Conservation (phyloP, 352 stramenopile genomes). For the Globisporangium barbulae region DNA sequence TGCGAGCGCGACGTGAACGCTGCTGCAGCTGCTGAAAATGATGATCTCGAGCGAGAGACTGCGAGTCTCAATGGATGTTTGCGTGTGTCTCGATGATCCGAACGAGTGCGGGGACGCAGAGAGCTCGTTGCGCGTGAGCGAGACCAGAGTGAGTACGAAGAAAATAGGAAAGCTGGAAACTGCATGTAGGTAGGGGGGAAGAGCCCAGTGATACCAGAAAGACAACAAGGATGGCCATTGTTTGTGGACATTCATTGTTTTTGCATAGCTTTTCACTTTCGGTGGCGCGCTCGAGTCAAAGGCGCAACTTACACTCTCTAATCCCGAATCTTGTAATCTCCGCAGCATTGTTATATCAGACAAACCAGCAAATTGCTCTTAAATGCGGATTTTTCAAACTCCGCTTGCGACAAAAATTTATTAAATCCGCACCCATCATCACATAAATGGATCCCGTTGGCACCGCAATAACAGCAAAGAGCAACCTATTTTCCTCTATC, state of each 20-base stretch:
- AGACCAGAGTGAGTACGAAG: neutral
- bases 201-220: neutral
- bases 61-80: neutral
- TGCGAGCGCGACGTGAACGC: neutral
- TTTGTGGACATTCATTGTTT: neutral
- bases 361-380: too few species aligned
- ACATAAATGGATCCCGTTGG: too few species aligned
- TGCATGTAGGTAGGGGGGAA: neutral
- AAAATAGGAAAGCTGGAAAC: neutral
- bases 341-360: too few species aligned
- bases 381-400: too few species aligned
- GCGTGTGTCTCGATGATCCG: neutral
- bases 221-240: neutral
- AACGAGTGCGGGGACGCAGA: neutral
- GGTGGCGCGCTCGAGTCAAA: too few species aligned
- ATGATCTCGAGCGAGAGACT: neutral
- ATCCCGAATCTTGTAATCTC: too few species aligned
- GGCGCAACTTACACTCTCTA: too few species aligned
- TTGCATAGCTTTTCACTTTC: too few species aligned
- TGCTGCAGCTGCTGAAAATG: neutral
- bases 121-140: neutral
- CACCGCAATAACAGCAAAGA: too few species aligned
- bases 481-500: too few species aligned
- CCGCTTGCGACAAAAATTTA: too few species aligned
- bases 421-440: too few species aligned